Evolutionary conservation across 2,329 filamentous ascomycete species (phyloP), one percentile per base, ranked within the genome.

Genomic region (Sclerotinia nivalis): DNA sequence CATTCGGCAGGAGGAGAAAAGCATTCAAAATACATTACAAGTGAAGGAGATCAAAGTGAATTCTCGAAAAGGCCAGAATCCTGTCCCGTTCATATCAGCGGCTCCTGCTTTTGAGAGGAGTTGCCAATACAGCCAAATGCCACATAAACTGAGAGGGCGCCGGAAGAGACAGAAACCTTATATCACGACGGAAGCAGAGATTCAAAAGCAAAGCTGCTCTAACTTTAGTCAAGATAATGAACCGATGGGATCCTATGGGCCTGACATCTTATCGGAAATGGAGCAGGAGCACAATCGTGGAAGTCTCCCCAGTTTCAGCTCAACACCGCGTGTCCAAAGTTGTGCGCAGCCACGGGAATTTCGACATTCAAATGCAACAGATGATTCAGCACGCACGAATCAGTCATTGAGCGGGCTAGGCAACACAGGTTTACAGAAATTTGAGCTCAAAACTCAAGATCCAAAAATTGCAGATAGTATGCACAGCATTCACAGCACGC

Each of bases 1-100:
- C 15, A 65, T 65, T 37, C 61, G 61, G 40, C 47, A 52, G n/a
- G 61, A 65, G 47, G 6, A 20, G 2, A 65, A 2, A 52, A 65
- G 2, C 22, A 52, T 28, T 2, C 61, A 9, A 28, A 18, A 52
- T 10, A 22, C 34, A 40, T 22, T 52, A 22, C 22, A 52, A 65
- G 47, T 52, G n/a, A 52, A 52, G 34, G 31, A 52, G 34, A 40
- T 52, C 31, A 52, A 59, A 25, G 22, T 9, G 28, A 40, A 28
- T 1, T 5, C 5, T 4, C 45, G 20, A 50, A 62, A 6, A 40
- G 0, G 31, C n/a, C 45, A 40, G n/a, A 40, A 28, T 0, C 31
- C 4, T 22, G 31, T 28, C 1, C 12, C 34, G 0, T 6, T 64
- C 1, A 4, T 2, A 25, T 37, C 45, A 20, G 13, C 18, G 2